Base-by-base conservation (phyloP, 495 filamentous ascomycete genomes). In the Achaetomiella virescens region DNA sequence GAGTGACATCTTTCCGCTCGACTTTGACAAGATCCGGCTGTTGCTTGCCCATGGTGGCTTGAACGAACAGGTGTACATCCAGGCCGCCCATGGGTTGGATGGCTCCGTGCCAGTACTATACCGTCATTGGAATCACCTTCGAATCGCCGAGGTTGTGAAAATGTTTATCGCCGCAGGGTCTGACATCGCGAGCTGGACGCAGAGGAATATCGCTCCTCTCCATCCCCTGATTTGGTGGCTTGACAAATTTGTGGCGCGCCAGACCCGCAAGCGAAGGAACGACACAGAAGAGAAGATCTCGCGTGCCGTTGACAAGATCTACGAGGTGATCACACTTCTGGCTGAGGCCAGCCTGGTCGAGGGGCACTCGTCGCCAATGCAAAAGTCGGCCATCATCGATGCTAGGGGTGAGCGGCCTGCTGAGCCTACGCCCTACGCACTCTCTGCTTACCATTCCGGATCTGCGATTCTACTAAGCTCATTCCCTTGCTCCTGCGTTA, bases 321-420 rank as follows among this genome's bases (percentile, higher is more conserved):
- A 20, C n/a, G 47, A 58, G 33, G 12, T 62, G 7, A 54, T 62
- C 41, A 42, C 55, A 1, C 10, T 55, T 18, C n/a, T 62, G 15
- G 55, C 55, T 9, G 50, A 58, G 51, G 55, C 55, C 6, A 55
- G 55, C 25, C n/a, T 58, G 10, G 54, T 50, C 35, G n/a, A 25
- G 12, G n/a, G 14, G 3, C 6, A 12, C 15, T 14, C 24, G 9
- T 10, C 8, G 1, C 11, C 27, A 1, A 29, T 48, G 14, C 38
- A n/a, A 33, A 43, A 35, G 14, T 53, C 55, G 1, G 14, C 44
- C 21, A 57, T 59, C 33, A 57, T 63, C 31, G 53, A 63, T 24
- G 42, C 25, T 7, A 41, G 27, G 5, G 14, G n/a, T n/a, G n/a
- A n/a, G n/a, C n/a, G n/a, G n/a, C n/a, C n/a, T n/a, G n/a, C n/a